These are phyloP conservation scores for Striga hermonthica DNA, from an alignment of 305 asterid species.

Conservation along the genomic window DNA sequence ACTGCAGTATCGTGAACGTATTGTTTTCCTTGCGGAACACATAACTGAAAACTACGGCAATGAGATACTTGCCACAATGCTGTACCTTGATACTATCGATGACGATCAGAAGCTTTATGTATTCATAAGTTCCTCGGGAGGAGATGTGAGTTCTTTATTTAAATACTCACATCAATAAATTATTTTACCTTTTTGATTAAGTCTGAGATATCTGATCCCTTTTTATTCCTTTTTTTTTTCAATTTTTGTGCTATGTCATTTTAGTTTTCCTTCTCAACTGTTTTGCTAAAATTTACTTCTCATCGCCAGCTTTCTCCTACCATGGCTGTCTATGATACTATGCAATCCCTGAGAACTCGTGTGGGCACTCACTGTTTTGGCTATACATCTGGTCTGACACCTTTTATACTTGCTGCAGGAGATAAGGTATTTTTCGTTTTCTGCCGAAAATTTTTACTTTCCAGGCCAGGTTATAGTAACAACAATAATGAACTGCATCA, in stretches of 20 bases:
- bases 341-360: constrained; percentile 85
- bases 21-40: constrained; percentile 76
- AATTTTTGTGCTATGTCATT: background rate
- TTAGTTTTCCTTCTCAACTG: background rate
- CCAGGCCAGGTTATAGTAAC: background rate
- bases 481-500: background rate
- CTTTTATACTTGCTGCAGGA: constrained; percentile 94
- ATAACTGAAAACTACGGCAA: constrained; percentile 90
- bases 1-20: constrained; percentile 90
- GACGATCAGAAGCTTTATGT: constrained; percentile 61
- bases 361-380: constrained; percentile 87
- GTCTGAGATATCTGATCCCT: background rate
- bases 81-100: constrained; percentile 86
- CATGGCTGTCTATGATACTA: constrained; percentile 90
- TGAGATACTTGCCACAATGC: constrained; percentile 84
- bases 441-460: background rate
- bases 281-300: constrained; percentile 1
- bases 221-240: background rate
- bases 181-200: background rate
- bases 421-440: constrained; percentile 52
- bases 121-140: constrained; percentile 90
- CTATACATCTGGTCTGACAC: constrained; percentile 70
- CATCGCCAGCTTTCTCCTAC: constrained; percentile 82
- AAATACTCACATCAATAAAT: background rate
- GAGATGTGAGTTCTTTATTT: constrained; percentile 72